Base-by-base conservation (phyloP, 2,329 filamentous ascomycete genomes). In the Dactylellina drechsleri region DNA sequence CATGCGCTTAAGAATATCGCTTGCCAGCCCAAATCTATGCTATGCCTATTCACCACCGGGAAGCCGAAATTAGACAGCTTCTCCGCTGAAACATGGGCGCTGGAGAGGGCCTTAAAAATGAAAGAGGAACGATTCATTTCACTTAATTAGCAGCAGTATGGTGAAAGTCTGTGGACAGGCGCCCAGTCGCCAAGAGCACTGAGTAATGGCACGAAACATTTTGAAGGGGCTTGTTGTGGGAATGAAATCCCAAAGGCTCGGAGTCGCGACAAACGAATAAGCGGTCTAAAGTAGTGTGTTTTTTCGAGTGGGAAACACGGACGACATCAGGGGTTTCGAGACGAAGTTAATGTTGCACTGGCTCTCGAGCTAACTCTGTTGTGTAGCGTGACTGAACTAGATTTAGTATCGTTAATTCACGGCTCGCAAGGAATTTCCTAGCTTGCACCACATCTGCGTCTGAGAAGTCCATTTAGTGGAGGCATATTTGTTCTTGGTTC, bases 201-300 rank as follows among this genome's bases (percentile, higher is more conserved):
- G 18, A 54, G 18, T 18, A 16, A 52, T 43, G 41, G 36, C 41
- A 36, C 57, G 15, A 12, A 15, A 16, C 40, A 61, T 49, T 23
- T 36, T n/a, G 2, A 1, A 5, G 31, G 5, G 20, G 4, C 28
- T 15, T 56, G 12, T 7, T 16, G 28, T 36, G 18, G 52, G 20
- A 67, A 23, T 28, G 26, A 15, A 20, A 59, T 36, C 57, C 62
- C 50, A 61, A 67, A 59, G 53, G 52, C 60, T 36, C 41, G 61
- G 68, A 74, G 61, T 67, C 70, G 70, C 70, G 70, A 74, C 62
- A 74, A 59, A 67, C 70, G 70, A 74, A 74, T 74, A 74, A 74
- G 70, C 70, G 70, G 68, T 15, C 57, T 31, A 67, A 74, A 49
- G 36, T 52, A 18, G 56, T 28, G 28, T 66, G 52, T 56, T 26